Percentiles rank a stretch among this genome's conserved stretches.
phyloP scores from a whole-genome alignment of 768 basidiomycete species.

The Tylopilus vinaceipallidus region DNA sequence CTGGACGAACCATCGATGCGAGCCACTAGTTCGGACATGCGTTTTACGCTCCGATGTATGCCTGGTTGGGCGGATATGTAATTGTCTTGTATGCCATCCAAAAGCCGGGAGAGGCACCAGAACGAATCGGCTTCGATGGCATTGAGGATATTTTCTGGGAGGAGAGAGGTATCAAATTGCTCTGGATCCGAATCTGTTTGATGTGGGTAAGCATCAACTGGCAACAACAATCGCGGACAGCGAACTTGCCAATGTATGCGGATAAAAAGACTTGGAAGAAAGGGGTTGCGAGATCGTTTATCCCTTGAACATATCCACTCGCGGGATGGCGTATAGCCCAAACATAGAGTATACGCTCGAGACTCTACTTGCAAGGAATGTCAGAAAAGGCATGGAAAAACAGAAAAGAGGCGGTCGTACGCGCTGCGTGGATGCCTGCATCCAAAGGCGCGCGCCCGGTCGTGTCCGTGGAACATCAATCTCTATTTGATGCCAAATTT shows the following conservation, averaged over 20 bases:
- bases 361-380: conserved; percentile 52
- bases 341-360: conserved; percentile 95
- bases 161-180: conserved; percentile 72
- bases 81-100: conserved; percentile 98
- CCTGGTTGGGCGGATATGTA: conserved; percentile 97
- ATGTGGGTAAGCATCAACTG: conserved; percentile 1
- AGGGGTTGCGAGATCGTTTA: conserved; percentile 96
- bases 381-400: conserved; percentile 11
- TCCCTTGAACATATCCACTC: conserved; percentile 98
- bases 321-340: conserved; percentile 99
- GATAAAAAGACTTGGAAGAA: conserved; percentile 98
- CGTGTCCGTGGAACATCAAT: conserved; percentile 96
- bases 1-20: conserved; percentile 75
- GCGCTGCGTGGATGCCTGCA: conserved; percentile 84
- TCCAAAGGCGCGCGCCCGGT: conserved; percentile 90
- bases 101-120: conserved; percentile 93
- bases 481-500: conserved; percentile 99
- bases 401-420: conserved; percentile 45
- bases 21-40: conserved; percentile 92
- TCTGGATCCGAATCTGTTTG: conserved; percentile 85
- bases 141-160: conserved; percentile 67
- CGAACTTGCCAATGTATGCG: conserved; percentile 79
- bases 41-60: conserved; percentile 87
- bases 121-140: conserved; percentile 97
- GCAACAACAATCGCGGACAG: neutral